Conservation (phyloP, 352 stramenopile species). For the Phytophthora palmivora region DNA sequence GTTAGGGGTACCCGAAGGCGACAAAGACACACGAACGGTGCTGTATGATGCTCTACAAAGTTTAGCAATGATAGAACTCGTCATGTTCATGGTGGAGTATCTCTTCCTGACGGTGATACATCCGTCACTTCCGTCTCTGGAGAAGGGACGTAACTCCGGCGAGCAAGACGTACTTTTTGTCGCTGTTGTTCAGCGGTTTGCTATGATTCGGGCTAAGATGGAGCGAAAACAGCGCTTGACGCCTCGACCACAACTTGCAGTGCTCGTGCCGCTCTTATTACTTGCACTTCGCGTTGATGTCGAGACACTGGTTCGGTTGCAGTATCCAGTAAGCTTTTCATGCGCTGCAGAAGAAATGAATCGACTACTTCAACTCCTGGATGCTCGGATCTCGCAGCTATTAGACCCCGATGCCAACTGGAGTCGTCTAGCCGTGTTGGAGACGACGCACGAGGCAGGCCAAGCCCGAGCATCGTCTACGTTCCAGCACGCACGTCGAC, state of each 20-base stretch:
- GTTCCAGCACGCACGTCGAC: slow-evolving; percentile 56
- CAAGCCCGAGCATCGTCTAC: slow-evolving; percentile 47
- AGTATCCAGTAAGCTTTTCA: slow-evolving; percentile 69
- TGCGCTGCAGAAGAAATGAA: slow-evolving; percentile 44
- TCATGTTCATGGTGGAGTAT: slow-evolving; percentile 41
- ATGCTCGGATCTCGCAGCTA: slow-evolving; percentile 51
- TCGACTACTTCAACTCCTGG: slow-evolving; percentile 49
- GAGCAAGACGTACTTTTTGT: slow-evolving; percentile 59
- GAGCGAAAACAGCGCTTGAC: slow-evolving; percentile 21
- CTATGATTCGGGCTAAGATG: slow-evolving; percentile 29
- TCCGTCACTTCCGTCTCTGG: neutral
- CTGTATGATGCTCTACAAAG: slow-evolving; percentile 42
- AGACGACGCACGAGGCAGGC: slow-evolving; percentile 65
- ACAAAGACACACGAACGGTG: slow-evolving; percentile 34
- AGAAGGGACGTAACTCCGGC: neutral
- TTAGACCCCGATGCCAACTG: slow-evolving; percentile 62
- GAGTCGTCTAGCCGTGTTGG: slow-evolving; percentile 61
- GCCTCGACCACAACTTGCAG: slow-evolving; percentile 17
- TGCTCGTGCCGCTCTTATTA: slow-evolving; percentile 62
- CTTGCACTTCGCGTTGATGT: slow-evolving; percentile 66
- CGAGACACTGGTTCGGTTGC: slow-evolving; percentile 65
- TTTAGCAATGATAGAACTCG: slow-evolving; percentile 41
- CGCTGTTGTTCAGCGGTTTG: slow-evolving; percentile 44
- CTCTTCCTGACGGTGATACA: slow-evolving; percentile 58
- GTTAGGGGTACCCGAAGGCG: slow-evolving; percentile 45